phyloP scores from a whole-genome alignment of 371 early-diverging fungal species.

The Polyrhizophydium stewartii region DNA sequence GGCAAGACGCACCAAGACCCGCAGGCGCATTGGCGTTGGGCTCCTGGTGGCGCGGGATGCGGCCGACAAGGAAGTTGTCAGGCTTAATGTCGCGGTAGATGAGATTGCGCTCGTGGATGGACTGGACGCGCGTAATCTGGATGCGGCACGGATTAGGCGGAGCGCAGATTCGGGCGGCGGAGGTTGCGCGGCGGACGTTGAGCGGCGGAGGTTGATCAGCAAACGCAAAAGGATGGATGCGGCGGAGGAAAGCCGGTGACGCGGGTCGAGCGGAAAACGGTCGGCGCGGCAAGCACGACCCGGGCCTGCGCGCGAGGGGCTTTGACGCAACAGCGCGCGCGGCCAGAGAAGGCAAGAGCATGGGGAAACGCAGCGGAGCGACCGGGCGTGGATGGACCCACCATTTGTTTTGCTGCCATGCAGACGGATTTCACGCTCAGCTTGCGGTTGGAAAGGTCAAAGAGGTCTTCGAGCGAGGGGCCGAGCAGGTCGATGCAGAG shows the following conservation, averaged over 20 bases:
- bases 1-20: constrained; percentile 3
- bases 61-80: constrained; percentile 97
- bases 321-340: too few species aligned
- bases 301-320: too few species aligned
- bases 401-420: constrained; percentile 97
- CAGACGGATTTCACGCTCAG: constrained; percentile 92
- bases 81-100: constrained; percentile 99
- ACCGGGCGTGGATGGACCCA: constrained; percentile 26
- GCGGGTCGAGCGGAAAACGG: too few species aligned
- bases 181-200: background rate
- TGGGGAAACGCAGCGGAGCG: too few species aligned
- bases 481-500: constrained; percentile 98
- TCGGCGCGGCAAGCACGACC: too few species aligned
- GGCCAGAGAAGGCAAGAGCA: too few species aligned
- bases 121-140: constrained; percentile 85
- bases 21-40: constrained; percentile 34
- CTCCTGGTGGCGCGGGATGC: constrained; percentile 59
- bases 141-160: constrained; percentile 1
- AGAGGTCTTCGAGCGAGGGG: constrained; percentile 94
- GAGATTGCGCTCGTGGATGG: constrained; percentile 92
- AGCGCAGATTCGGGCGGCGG: background rate
- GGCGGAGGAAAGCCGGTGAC: background rate
- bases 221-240: constrained; percentile 8
- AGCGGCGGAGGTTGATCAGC: background rate
- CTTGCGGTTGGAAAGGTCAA: constrained; percentile 89